Evolutionary conservation across 1,139 yeast genomes (phyloP).

Genomic region (Lodderomyces theae): DNA sequence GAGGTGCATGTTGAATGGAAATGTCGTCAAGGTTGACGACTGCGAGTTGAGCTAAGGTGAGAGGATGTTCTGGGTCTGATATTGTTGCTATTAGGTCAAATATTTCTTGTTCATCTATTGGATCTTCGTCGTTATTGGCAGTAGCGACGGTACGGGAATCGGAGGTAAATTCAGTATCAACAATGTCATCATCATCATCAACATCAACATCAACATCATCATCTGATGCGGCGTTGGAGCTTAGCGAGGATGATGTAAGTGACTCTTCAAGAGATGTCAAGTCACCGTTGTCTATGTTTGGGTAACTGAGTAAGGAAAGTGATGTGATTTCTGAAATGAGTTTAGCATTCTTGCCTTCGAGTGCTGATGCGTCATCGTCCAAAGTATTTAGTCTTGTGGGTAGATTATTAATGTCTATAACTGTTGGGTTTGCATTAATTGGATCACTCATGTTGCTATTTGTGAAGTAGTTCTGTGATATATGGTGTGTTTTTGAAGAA

Average conservation of each 20-base stretch:
- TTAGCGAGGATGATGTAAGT: neutral
- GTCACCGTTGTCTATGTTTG: neutral
- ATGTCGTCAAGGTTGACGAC: conserved; percentile 88
- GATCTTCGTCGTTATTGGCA: conserved; percentile 40
- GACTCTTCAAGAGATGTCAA: conserved; percentile 9
- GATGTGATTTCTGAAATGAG: conserved; percentile 11
- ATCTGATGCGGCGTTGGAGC: neutral
- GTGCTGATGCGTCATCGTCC: neutral
- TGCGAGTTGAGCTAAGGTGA: conserved; percentile 90
- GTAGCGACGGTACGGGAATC: neutral
- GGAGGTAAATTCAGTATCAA: too few relatives aligned
- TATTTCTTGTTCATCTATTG: conserved; percentile 65
- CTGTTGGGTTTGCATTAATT: conserved; percentile 89
- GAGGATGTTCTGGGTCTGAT: conserved; percentile 97
- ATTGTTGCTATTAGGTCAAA: conserved; percentile 76
- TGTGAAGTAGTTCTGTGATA: neutral
- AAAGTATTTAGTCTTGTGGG: conserved; percentile 56
- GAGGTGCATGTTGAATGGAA: conserved; percentile 36
- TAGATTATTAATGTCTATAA: conserved; percentile 69
- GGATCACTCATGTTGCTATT: conserved; percentile 55
- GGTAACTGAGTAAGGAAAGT: conserved; percentile 10
- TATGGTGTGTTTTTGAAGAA: too few relatives aligned
- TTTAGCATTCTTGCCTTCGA: neutral
- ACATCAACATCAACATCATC: too few relatives aligned
- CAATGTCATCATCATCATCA: neutral